phyloP scores from a whole-genome alignment of 768 basidiomycete species.

The Pulveroboletus sp. region DNA sequence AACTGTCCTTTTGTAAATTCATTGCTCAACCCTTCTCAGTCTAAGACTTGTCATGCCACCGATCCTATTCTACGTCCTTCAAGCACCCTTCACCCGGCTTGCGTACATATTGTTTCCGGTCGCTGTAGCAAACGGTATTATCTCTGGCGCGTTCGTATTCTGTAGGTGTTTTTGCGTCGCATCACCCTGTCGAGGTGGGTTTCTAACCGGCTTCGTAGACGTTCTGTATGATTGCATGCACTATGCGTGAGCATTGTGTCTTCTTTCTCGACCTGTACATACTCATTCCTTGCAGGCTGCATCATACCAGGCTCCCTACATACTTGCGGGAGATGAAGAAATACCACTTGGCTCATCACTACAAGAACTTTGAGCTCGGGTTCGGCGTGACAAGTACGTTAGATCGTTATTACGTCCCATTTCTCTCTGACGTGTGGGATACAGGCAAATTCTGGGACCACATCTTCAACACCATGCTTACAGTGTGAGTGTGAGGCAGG shows the following conservation, averaged over 20 bases:
- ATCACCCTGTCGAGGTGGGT: neutral
- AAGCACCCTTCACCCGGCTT: conserved; percentile 83
- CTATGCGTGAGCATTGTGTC: conserved; percentile 62
- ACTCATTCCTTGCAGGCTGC: conserved; percentile 45
- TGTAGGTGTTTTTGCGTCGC: conserved; percentile 48
- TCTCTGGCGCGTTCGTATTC: conserved; percentile 72
- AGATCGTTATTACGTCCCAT: neutral
- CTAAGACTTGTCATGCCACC: conserved; percentile 98
- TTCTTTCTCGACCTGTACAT: neutral
- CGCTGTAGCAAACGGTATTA: conserved; percentile 86
- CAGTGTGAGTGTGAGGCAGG: conserved; percentile 39
- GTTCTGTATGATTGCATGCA: conserved; percentile 88
- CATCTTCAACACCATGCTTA: conserved; percentile 80
- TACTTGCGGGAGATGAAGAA: conserved; percentile 94
- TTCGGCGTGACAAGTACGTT: conserved; percentile 89
- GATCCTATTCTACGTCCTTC: conserved; percentile 67
- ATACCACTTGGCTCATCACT: conserved; percentile 96
- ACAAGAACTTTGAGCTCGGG: conserved; percentile 96
- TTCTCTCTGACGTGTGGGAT: conserved; percentile 3
- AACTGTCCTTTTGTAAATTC: neutral
- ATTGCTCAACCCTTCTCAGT: conserved; percentile 35
- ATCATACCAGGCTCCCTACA: conserved; percentile 80
- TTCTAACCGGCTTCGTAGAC: conserved; percentile 41
- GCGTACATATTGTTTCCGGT: conserved; percentile 79
- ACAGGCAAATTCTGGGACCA: conserved; percentile 91